Percentiles rank a stretch among this genome's conserved stretches.
phyloP scores from a whole-genome alignment of 2,329 filamentous ascomycete genomes.

The Beauveria scarabaeidicola region DNA sequence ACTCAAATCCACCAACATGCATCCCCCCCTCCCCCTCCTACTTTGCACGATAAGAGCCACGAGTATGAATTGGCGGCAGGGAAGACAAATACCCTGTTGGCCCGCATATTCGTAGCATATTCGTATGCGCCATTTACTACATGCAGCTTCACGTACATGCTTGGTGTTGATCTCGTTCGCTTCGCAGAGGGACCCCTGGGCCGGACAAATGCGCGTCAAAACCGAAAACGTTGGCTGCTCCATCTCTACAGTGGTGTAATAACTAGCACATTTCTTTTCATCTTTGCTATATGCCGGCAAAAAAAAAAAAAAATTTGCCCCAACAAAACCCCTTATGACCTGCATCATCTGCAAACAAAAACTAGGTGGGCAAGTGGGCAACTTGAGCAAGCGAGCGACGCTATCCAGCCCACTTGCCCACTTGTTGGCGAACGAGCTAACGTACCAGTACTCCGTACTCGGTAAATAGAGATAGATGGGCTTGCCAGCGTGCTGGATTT shows the following conservation, averaged over 20 bases:
- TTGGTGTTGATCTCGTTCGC: background rate
- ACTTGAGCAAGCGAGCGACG: background rate
- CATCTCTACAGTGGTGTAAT: too few relatives aligned
- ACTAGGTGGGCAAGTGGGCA: background rate
- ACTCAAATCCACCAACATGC: background rate
- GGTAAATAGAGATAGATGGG: background rate
- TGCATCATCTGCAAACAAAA: background rate
- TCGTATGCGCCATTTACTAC: background rate
- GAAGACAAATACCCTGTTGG: background rate
- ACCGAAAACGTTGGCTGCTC: too few relatives aligned
- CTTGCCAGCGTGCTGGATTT: background rate
- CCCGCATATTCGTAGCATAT: too few relatives aligned
- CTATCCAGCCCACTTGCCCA: background rate
- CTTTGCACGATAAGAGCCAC: background rate
- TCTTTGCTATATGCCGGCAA: too few relatives aligned
- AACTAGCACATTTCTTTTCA: background rate
- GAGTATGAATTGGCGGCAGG: background rate
- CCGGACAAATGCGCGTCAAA: too few relatives aligned
- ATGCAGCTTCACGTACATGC: background rate
- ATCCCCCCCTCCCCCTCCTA: background rate
- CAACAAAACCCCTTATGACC: conserved; percentile 1
- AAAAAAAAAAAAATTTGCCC: background rate
- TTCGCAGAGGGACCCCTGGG: background rate
- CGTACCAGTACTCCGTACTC: too few relatives aligned
- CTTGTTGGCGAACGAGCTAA: background rate